Base-by-base conservation (phyloP, 768 basidiomycete species). In the Plicaturopsis crispa region DNA sequence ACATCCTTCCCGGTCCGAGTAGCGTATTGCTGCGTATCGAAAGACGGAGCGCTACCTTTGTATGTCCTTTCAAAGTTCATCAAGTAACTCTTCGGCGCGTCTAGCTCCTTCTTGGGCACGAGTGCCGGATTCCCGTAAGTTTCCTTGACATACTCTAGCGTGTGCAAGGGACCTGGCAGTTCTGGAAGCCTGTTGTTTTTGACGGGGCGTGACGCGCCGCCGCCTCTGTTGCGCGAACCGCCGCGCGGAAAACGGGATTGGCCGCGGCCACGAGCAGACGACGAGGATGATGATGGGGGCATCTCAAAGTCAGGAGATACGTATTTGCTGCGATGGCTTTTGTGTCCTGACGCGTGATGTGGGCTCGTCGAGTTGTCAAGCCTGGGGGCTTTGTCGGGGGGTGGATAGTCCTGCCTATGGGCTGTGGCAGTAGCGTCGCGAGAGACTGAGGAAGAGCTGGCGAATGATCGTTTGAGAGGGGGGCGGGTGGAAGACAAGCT, bases 391-490 rank as follows among this genome's bases (percentile, higher is more conserved):
- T 59, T 52, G 0, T 20, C 38, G 0, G 54, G 56, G 2, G 56
- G 36, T 23, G 42, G 33, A 20, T 8, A 16, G 8, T 10, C 8
- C 8, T 8, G 17, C 26, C 10, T 8, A 34, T 7, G 33, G 17
- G 18, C 33, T 34, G 8, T 18, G 18, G 11, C 17, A 47, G 41
- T 19, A 32, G 33, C 6, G 22, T 16, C 26, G 18, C 14, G 42
- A 24, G 18, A 18, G 16, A 14, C 38, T 44, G n/a, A 31, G 36
- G 18, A 35, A 36, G 34, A 23, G 33, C 40, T 45, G 24, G 69
- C 58, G 47, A 64, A 62, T 4, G 72, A 53, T 41, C 75, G 72
- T 58, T 79, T 78, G 31, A 65, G 48, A 41, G 47, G 38, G 23
- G 58, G 53, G 46, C 40, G 50, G 13, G 31, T 38, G 16, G 43